Percentiles rank a stretch among this genome's conserved stretches.
Conservation (phyloP, 2,329 filamentous ascomycete species). For the Dothistroma pini region DNA sequence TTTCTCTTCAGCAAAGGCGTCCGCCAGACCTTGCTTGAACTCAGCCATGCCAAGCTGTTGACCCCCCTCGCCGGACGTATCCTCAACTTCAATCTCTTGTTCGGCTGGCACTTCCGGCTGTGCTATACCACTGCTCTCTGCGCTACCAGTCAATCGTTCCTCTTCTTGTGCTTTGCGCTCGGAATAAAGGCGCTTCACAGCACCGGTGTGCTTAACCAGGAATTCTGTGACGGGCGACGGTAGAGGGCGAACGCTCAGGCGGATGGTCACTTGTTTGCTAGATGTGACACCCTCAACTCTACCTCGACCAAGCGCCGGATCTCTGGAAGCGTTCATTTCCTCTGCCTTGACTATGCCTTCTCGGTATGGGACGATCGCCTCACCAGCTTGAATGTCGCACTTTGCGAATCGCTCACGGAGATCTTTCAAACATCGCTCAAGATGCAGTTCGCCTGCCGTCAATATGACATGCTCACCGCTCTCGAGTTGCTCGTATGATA, state of each 20-base stretch:
- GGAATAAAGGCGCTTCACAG: slow-evolving; percentile 75
- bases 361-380: slow-evolving; percentile 90
- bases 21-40: slow-evolving; percentile 68
- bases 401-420: slow-evolving; percentile 86
- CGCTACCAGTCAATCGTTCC: slow-evolving; percentile 37
- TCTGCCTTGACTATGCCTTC: slow-evolving; percentile 81
- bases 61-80: slow-evolving; percentile 49
- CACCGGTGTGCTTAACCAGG: slow-evolving; percentile 70
- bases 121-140: slow-evolving; percentile 31
- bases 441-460: slow-evolving; percentile 89
- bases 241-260: slow-evolving; percentile 72
- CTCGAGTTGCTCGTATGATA: slow-evolving; percentile 87
- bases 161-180: slow-evolving; percentile 58
- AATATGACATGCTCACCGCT: slow-evolving; percentile 94
- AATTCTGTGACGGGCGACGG: slow-evolving; percentile 79
- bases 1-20: slow-evolving; percentile 67
- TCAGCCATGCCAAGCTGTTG: slow-evolving; percentile 67
- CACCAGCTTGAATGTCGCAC: slow-evolving; percentile 91
- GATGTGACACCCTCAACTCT: slow-evolving; percentile 70
- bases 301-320: slow-evolving; percentile 82
- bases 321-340: slow-evolving; percentile 86
- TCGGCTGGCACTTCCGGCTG: slow-evolving; percentile 33
- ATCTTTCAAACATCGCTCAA: slow-evolving; percentile 92
- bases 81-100: slow-evolving; percentile 48
- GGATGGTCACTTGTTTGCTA: slow-evolving; percentile 80